A percentile compares a stretch with the other conserved stretches of the same genome.
These are phyloP conservation scores for Aspergillus diversus DNA, from an alignment of 495 filamentous ascomycete genomes.

Conservation along the genomic window DNA sequence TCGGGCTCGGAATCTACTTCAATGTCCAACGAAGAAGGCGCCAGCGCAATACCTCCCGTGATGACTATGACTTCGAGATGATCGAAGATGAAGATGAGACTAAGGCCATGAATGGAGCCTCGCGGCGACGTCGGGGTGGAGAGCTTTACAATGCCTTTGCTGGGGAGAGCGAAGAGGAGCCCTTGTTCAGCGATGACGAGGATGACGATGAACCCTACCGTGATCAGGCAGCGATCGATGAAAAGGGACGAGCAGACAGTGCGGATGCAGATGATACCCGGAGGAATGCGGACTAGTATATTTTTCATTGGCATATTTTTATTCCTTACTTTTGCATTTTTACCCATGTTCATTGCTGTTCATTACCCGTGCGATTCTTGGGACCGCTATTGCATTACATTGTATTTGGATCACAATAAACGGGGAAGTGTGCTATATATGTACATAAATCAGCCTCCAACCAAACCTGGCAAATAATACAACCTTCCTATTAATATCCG, in stretches of 20 bases:
- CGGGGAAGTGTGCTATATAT: neutral
- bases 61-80: conserved; percentile 94
- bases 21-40: conserved; percentile 77
- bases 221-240: conserved; percentile 34
- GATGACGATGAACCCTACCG: conserved; percentile 54
- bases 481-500: neutral
- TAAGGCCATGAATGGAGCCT: conserved; percentile 51
- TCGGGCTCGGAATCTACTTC: conserved; percentile 77
- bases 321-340: conserved; percentile 10
- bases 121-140: conserved; percentile 64
- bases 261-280: conserved; percentile 25
- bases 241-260: conserved; percentile 28
- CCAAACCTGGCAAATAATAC: neutral
- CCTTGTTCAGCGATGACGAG: conserved; percentile 60
- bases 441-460: neutral
- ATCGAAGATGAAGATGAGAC: conserved; percentile 81
- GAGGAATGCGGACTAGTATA: conserved; percentile 27
- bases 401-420: neutral
- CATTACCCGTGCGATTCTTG: neutral
- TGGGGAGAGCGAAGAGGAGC: conserved; percentile 72
- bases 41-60: conserved; percentile 70
- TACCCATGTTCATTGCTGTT: conserved; percentile 10
- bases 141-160: conserved; percentile 96
- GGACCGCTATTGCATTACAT: neutral
- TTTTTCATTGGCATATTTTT: conserved; percentile 17